A percentile compares a stretch with the other conserved stretches of the same genome.
These are phyloP conservation scores for Stagonosporopsis chrysanthemi DNA, from an alignment of 2,329 filamentous ascomycete genomes.

Conservation along the genomic window DNA sequence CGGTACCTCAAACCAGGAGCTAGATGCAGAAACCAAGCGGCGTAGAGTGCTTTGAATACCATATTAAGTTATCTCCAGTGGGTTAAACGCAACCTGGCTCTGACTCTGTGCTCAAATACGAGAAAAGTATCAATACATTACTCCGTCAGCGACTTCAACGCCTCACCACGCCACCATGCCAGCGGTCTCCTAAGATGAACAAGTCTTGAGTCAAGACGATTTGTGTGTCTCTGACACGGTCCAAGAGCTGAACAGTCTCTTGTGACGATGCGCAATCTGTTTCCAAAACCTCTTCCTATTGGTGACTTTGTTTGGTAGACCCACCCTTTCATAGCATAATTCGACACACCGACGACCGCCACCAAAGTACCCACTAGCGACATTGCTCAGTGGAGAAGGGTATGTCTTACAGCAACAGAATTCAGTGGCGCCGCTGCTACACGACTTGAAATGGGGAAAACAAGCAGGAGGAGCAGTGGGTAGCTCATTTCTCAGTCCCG, in stretches of 20 bases:
- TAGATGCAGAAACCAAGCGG: neutral
- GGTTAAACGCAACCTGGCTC: neutral
- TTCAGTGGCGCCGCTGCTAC: neutral
- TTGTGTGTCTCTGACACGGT: neutral
- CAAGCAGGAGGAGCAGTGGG: too few species aligned
- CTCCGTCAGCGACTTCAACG: neutral
- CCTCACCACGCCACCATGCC: neutral
- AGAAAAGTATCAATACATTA: too few species aligned
- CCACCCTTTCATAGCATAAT: neutral
- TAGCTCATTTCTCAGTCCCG: neutral
- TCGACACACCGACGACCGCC: neutral
- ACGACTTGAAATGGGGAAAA: neutral
- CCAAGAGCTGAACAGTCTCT: neutral
- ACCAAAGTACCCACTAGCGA: neutral
- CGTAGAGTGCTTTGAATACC: neutral
- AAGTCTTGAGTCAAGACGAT: neutral
- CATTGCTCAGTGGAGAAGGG: neutral
- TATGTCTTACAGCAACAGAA: neutral
- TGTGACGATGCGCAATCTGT: neutral
- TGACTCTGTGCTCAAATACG: neutral
- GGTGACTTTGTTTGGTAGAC: neutral
- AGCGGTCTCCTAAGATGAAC: neutral
- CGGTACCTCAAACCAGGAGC: neutral
- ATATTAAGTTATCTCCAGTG: neutral
- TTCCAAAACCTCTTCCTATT: neutral